Percentiles rank a stretch among this genome's conserved stretches.
These are phyloP conservation scores for Aspergillus costaricaensis DNA, from an alignment of 2,329 filamentous ascomycete genomes.

Conservation along the genomic window DNA sequence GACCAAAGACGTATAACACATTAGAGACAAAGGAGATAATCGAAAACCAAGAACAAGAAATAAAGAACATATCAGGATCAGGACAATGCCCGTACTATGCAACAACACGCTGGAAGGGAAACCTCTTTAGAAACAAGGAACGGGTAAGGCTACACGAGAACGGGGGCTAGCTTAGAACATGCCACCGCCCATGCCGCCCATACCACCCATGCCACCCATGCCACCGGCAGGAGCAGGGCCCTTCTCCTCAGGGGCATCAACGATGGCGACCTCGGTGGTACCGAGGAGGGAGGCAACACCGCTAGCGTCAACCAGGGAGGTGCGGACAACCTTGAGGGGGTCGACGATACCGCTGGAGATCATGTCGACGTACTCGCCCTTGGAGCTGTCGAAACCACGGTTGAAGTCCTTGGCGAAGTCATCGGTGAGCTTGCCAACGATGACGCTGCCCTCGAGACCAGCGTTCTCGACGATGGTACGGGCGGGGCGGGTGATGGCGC, in stretches of 20 bases:
- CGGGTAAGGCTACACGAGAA: constrained; percentile 12
- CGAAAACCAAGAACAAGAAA: constrained; percentile 25
- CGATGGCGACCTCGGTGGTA: constrained; percentile 96
- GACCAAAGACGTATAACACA: constrained; percentile 26
- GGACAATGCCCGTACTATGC: constrained; percentile 35
- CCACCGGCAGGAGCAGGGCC: constrained; percentile 55
- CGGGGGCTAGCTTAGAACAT: constrained; percentile 59
- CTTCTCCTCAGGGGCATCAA: constrained; percentile 95
- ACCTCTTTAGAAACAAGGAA: constrained; percentile 26
- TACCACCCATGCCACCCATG: constrained; percentile 59
- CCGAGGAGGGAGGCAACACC: constrained; percentile 96
- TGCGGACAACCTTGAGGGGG: constrained; percentile 98
- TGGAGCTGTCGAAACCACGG: constrained; percentile 95
- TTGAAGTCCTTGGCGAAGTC: constrained; percentile 93
- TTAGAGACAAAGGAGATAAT: constrained; percentile 28
- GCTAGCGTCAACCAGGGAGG: constrained; percentile 88
- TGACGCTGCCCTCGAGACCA: constrained; percentile 89
- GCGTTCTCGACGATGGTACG: constrained; percentile 97
- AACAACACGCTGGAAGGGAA: constrained; percentile 36
- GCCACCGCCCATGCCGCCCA: constrained; percentile 64
- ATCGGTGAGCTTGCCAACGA: constrained; percentile 97
- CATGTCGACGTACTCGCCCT: constrained; percentile 99
- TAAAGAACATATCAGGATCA: constrained; percentile 30
- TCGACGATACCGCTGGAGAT: constrained; percentile 95
- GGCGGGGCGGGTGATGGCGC: constrained; percentile 92